Percentiles rank a stretch among this genome's conserved stretches.
Conservation (phyloP, 1,284 basidiomycete genomes). For the Cryptococcus deneoformans region DNA sequence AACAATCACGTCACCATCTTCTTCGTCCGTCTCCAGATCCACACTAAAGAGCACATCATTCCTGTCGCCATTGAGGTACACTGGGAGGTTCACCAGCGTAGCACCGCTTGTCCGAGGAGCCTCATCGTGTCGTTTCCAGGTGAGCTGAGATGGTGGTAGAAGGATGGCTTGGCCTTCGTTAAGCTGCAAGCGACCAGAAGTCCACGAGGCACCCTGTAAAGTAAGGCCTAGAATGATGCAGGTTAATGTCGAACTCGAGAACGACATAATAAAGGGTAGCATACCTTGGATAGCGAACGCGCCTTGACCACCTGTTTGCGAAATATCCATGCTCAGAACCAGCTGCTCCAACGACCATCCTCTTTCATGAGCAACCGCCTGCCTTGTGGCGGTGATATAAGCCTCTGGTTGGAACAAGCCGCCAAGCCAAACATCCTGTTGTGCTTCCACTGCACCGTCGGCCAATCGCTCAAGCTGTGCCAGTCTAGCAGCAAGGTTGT, state of each 20-base stretch:
- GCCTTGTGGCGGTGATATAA: conserved; percentile 89
- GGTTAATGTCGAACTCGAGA: neutral
- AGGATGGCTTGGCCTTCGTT: conserved; percentile 77
- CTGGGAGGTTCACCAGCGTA: conserved; percentile 70
- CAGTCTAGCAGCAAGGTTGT: conserved; percentile 74
- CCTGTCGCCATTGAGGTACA: conserved; percentile 88
- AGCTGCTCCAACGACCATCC: conserved; percentile 90
- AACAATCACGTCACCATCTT: conserved; percentile 25
- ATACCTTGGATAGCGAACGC: conserved; percentile 82
- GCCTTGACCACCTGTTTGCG: conserved; percentile 66
- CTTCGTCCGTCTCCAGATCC: conserved; percentile 29
- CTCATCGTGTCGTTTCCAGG: conserved; percentile 70
- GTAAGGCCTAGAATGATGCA: conserved; percentile 61
- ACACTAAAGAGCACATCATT: conserved; percentile 81
- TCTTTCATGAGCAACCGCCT: conserved; percentile 85
- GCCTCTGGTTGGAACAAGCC: conserved; percentile 94
- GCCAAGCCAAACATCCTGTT: conserved; percentile 72
- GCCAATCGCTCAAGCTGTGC: conserved; percentile 77
- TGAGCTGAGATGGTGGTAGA: conserved; percentile 72
- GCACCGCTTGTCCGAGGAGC: conserved; percentile 21
- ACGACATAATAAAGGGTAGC: conserved; percentile 25
- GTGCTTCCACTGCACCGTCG: neutral
- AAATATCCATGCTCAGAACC: conserved; percentile 72
- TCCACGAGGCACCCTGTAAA: conserved; percentile 80
- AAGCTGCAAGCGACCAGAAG: conserved; percentile 62